phyloP scores from a whole-genome alignment of 495 filamentous ascomycete genomes.

The Hypomontagnella submonticulosa region DNA sequence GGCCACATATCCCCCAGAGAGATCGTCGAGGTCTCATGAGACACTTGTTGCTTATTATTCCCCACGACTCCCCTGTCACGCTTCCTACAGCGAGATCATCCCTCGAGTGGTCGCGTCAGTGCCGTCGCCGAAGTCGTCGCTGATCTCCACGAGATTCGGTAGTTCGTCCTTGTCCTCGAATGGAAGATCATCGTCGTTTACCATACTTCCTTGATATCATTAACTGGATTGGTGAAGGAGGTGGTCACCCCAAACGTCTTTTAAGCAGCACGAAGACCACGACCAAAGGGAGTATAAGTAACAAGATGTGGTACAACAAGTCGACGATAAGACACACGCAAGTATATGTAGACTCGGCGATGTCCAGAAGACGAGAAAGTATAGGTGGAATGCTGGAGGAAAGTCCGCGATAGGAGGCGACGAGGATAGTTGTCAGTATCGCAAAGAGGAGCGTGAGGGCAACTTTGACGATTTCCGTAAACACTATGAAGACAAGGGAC shows the following conservation, averaged over 20 bases:
- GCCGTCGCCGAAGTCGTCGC: too few relatives aligned
- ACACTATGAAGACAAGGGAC: not conserved
- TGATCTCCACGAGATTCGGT: too few relatives aligned
- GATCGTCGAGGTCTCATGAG: not conserved
- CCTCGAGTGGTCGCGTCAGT: too few relatives aligned
- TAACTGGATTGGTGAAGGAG: too few relatives aligned
- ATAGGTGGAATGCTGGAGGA: not conserved
- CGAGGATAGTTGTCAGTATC: not conserved
- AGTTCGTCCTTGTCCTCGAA: too few relatives aligned
- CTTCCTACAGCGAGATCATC: too few relatives aligned
- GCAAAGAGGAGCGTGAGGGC: not conserved
- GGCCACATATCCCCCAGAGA: not conserved
- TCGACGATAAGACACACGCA: not conserved
- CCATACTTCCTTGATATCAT: too few relatives aligned
- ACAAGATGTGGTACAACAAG: not conserved
- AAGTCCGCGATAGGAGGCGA: not conserved
- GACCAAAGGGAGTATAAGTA: not conserved
- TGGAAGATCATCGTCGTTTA: too few relatives aligned
- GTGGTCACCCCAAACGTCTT: too few relatives aligned
- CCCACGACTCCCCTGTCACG: too few relatives aligned
- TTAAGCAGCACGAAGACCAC: too few relatives aligned
- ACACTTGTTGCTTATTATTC: too few relatives aligned
- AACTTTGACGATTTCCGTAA: not conserved
- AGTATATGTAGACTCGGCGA: not conserved
- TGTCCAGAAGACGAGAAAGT: not conserved